Conservation (phyloP, 2,329 filamentous ascomycete genomes). For the Parastagonospora nodorum region DNA sequence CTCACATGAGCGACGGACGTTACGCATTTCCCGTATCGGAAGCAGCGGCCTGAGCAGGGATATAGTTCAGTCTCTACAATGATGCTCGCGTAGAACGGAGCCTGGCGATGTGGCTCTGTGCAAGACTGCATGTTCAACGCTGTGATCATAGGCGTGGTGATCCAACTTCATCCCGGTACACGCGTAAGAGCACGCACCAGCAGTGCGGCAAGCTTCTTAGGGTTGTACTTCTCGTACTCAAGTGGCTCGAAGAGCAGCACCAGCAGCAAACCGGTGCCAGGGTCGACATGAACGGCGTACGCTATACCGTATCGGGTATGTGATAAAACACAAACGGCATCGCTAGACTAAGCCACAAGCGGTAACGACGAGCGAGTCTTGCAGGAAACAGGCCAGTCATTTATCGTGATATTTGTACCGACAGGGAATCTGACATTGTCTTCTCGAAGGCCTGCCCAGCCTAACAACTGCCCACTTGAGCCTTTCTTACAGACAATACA, state of each 20-base stretch:
- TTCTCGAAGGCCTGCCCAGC: constrained; percentile 9
- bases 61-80: constrained; percentile 16
- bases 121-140: constrained; percentile 31
- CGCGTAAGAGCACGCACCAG: constrained; percentile 30
- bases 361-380: constrained; percentile 6
- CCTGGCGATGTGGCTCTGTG: constrained; percentile 22
- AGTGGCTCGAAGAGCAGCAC: constrained; percentile 38
- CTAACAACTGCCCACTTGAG: constrained; percentile 17
- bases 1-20: constrained; percentile 12
- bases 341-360: constrained; percentile 12
- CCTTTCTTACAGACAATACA: constrained; percentile 1
- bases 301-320: constrained; percentile 33
- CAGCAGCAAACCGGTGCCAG: constrained; percentile 21
- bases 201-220: constrained; percentile 30
- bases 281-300: constrained; percentile 26
- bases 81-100: constrained; percentile 29
- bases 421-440: constrained; percentile 7
- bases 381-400: constrained; percentile 30
- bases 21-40: constrained; percentile 25
- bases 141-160: constrained; percentile 16
- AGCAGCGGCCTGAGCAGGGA: constrained; percentile 29
- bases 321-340: constrained; percentile 38
- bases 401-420: constrained; percentile 18
- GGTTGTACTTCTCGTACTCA: constrained; percentile 39
- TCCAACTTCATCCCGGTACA: constrained; percentile 26